phyloP scores from a whole-genome alignment of 2,329 filamentous ascomycete species.

The Beauveria sp. region DNA sequence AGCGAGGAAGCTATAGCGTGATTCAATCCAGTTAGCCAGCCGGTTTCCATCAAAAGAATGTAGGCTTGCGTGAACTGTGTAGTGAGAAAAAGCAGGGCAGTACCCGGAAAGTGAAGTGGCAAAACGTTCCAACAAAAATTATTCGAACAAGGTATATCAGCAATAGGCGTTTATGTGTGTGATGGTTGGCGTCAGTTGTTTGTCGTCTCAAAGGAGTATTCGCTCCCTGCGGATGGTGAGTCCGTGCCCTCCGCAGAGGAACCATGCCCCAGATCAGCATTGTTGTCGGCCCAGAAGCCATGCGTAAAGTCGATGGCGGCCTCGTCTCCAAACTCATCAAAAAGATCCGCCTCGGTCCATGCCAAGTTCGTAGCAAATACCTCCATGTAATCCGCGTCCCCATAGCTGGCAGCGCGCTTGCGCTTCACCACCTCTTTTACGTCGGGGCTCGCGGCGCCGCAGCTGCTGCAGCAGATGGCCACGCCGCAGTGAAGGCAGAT shows the following conservation, averaged over 20 bases:
- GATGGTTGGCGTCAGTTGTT: background rate
- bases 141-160: background rate
- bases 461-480: slow-evolving; percentile 35
- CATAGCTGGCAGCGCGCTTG: slow-evolving; percentile 1
- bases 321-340: slow-evolving; percentile 20
- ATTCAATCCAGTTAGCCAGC: slow-evolving; percentile 36
- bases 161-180: background rate
- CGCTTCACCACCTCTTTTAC: slow-evolving; percentile 14
- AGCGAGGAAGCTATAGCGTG: slow-evolving; percentile 71
- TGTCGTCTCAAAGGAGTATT: background rate
- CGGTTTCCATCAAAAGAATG: slow-evolving; percentile 18
- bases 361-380: background rate
- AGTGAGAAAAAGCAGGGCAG: background rate
- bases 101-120: background rate
- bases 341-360: slow-evolving; percentile 25
- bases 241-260: background rate
- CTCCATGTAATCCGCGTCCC: slow-evolving; percentile 19
- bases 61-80: background rate
- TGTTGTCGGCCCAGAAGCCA: background rate
- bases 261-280: background rate
- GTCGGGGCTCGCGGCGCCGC: slow-evolving; percentile 23
- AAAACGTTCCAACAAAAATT: background rate
- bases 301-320: slow-evolving; percentile 12
- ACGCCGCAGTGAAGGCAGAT: slow-evolving; percentile 41
- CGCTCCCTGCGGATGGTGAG: background rate